phyloP scores from a whole-genome alignment of 305 asterid species.

The Plantago lanceolata region DNA sequence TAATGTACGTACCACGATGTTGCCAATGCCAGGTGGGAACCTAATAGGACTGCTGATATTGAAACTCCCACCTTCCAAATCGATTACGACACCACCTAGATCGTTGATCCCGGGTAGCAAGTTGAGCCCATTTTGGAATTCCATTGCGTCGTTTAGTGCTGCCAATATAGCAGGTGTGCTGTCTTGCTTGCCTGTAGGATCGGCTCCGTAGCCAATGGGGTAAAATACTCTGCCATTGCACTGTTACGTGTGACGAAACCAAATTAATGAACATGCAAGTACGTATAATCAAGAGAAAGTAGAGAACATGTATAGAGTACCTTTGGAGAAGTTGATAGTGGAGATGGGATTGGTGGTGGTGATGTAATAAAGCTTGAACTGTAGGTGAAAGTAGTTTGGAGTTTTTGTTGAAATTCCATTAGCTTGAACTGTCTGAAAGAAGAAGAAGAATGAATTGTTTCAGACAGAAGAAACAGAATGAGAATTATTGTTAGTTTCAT shows the following conservation, averaged over 20 bases:
- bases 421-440: slow-evolving; percentile 36
- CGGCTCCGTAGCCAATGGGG: slow-evolving; percentile 61
- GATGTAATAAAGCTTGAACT: too few relatives aligned
- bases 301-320: too few relatives aligned
- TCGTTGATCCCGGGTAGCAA: slow-evolving; percentile 51
- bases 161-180: slow-evolving; percentile 43
- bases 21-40: slow-evolving; percentile 51
- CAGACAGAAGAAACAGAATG: slow-evolving; percentile 15
- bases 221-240: slow-evolving; percentile 48
- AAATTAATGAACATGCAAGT: too few relatives aligned
- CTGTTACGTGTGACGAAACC: slow-evolving; percentile 18
- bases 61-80: slow-evolving; percentile 59
- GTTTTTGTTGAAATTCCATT: slow-evolving; percentile 36
- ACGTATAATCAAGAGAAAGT: too few relatives aligned
- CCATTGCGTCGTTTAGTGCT: slow-evolving; percentile 40
- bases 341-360: slow-evolving; percentile 20
- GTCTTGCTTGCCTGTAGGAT: slow-evolving; percentile 49
- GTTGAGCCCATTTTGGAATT: slow-evolving; percentile 26
- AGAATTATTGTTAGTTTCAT: slow-evolving; percentile 10
- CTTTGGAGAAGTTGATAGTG: slow-evolving; percentile 28
- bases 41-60: slow-evolving; percentile 38
- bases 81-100: slow-evolving; percentile 48
- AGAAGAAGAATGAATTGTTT: slow-evolving; percentile 33
- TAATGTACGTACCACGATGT: slow-evolving; percentile 49
- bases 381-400: too few relatives aligned